A percentile compares a stretch with the other conserved stretches of the same genome.
These are phyloP conservation scores for Eucommia ulmoides DNA, from an alignment of 257 asterid species.

Conservation along the genomic window DNA sequence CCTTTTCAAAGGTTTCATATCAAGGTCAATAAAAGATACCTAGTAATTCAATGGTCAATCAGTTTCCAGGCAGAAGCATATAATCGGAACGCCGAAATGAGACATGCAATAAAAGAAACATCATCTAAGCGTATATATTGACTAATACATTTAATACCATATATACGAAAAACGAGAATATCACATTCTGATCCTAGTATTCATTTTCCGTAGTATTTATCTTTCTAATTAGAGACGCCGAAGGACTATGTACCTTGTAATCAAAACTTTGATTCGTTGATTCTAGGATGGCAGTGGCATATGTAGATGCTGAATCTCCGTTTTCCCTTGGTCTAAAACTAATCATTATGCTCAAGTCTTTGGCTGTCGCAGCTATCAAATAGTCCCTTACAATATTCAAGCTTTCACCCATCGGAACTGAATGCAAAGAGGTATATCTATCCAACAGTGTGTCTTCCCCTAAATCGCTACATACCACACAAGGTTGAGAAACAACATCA, in stretches of 20 bases:
- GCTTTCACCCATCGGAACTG: conserved; percentile 46
- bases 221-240: background rate
- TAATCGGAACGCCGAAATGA: no score
- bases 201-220: background rate
- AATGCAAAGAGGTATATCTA: conserved; percentile 48
- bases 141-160: no score
- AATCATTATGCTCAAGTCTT: conserved; percentile 92
- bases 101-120: no score
- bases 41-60: no score
- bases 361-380: conserved; percentile 89
- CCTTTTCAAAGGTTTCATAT: conserved; percentile 76
- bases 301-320: conserved; percentile 29
- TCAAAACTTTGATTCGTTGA: conserved; percentile 63
- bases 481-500: conserved; percentile 54
- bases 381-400: conserved; percentile 61
- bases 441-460: conserved; percentile 25
- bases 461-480: conserved; percentile 40
- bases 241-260: conserved; percentile 50
- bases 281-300: conserved; percentile 38
- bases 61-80: no score
- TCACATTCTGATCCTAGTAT: no score
- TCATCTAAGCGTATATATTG: no score
- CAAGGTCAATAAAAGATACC: conserved; percentile 90
- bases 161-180: no score
- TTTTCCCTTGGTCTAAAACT: conserved; percentile 49